phyloP scores from a whole-genome alignment of 1,284 basidiomycete species.

The Fomes fomentarius region DNA sequence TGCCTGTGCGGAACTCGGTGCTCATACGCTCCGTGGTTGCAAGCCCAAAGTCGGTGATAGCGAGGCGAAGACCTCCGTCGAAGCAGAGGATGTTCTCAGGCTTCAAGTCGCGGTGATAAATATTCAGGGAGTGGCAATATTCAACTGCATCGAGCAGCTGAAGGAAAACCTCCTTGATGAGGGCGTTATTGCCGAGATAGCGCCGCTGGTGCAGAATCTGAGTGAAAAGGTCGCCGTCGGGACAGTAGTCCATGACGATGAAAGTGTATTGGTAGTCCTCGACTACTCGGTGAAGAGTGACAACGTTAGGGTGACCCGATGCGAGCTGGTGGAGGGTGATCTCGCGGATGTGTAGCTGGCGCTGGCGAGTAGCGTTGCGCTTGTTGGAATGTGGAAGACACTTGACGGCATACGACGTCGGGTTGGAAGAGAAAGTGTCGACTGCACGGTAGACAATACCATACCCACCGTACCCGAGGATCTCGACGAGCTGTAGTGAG shows the following conservation, averaged over 20 bases:
- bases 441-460: slow-evolving; percentile 94
- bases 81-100: slow-evolving; percentile 97
- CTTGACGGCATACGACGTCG: slow-evolving; percentile 87
- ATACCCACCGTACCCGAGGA: slow-evolving; percentile 94
- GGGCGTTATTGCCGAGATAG: slow-evolving; percentile 76
- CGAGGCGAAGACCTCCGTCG: slow-evolving; percentile 78
- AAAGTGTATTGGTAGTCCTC: slow-evolving; percentile 73
- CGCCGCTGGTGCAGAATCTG: slow-evolving; percentile 78
- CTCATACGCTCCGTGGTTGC: slow-evolving; percentile 90
- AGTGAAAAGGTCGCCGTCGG: slow-evolving; percentile 92
- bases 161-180: slow-evolving; percentile 88
- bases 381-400: slow-evolving; percentile 71
- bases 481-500: slow-evolving; percentile 84
- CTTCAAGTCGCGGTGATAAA: slow-evolving; percentile 97
- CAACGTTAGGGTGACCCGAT: slow-evolving; percentile 84
- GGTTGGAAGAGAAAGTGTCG: slow-evolving; percentile 56
- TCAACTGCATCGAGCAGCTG: slow-evolving; percentile 95
- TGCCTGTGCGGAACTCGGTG: slow-evolving; percentile 94
- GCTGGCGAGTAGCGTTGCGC: slow-evolving; percentile 61
- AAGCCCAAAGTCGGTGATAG: slow-evolving; percentile 96
- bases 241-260: slow-evolving; percentile 72
- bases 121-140: slow-evolving; percentile 85
- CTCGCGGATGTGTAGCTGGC: slow-evolving; percentile 78
- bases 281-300: slow-evolving; percentile 88
- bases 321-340: slow-evolving; percentile 88